Evolutionary conservation across 192 early-diverging fungal species (phyloP).

Genomic region (Coemansia interrupta): DNA sequence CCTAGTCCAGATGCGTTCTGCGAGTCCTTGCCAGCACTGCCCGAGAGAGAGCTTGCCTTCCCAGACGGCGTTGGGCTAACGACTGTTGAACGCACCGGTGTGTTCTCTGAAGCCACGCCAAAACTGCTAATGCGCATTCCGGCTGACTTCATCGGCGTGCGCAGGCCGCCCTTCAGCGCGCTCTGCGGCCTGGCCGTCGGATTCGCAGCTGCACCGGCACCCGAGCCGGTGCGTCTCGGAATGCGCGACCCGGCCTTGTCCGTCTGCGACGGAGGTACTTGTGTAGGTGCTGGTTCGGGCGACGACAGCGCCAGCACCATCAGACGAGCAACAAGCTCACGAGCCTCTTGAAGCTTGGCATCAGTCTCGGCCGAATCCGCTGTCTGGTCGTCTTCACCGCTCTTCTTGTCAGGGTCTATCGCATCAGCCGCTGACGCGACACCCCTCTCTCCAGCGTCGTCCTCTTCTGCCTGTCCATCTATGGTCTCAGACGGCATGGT

Average conservation of each 20-base stretch:
- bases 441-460: neutral
- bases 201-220: conserved; percentile 5
- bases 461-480: neutral
- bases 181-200: conserved; percentile 12
- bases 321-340: conserved; percentile 46
- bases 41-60: conserved; percentile 15
- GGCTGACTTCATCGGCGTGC: conserved; percentile 27
- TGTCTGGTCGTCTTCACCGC: conserved; percentile 3
- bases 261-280: neutral
- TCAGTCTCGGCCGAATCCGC: conserved; percentile 1
- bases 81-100: conserved; percentile 36
- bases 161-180: conserved; percentile 23
- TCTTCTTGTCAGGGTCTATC: neutral
- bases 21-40: conserved; percentile 18
- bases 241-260: conserved; percentile 28
- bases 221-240: conserved; percentile 22
- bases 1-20: neutral
- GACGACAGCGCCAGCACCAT: conserved; percentile 50
- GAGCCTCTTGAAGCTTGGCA: conserved; percentile 39
- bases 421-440: conserved; percentile 1
- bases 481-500: neutral
- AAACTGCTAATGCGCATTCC: conserved; percentile 49
- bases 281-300: conserved; percentile 17
- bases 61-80: conserved; percentile 36
- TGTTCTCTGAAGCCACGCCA: conserved; percentile 45